phyloP scores from a whole-genome alignment of 257 asterid species.

The Nicotiana knightiana region DNA sequence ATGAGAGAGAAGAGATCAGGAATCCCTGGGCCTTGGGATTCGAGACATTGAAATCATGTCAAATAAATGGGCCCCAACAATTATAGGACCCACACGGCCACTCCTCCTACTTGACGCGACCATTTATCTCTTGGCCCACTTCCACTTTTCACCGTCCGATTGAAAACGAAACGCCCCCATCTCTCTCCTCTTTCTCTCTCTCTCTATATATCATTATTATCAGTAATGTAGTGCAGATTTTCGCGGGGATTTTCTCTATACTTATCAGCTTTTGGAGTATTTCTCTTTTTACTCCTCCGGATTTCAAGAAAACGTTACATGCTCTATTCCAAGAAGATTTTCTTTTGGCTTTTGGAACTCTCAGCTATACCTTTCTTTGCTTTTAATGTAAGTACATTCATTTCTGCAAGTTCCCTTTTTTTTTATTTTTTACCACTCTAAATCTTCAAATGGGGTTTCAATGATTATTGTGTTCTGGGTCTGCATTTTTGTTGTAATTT shows the following conservation, averaged over 20 bases:
- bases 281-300: slow-evolving; percentile 21
- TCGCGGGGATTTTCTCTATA: slow-evolving; percentile 25
- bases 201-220: slow-evolving; percentile 13
- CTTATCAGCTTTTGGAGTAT: background rate
- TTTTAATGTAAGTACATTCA: slow-evolving; percentile 45
- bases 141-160: slow-evolving; percentile 35
- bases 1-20: background rate
- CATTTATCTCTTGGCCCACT: slow-evolving; percentile 17
- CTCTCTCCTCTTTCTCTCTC: background rate
- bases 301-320: slow-evolving; percentile 31
- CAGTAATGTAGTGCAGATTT: slow-evolving; percentile 42
- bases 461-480: background rate
- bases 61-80: slow-evolving; percentile 4
- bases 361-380: slow-evolving; percentile 57
- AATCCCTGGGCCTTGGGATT: slow-evolving; percentile 34
- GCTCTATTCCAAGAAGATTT: slow-evolving; percentile 38
- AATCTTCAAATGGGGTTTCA: background rate
- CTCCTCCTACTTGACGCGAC: slow-evolving; percentile 14
- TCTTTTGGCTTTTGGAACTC: slow-evolving; percentile 16
- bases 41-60: slow-evolving; percentile 28
- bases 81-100: slow-evolving; percentile 6
- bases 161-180: slow-evolving; percentile 23
- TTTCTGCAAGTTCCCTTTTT: slow-evolving; percentile 6
- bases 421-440: background rate
- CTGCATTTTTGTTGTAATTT: background rate